Base-by-base conservation (phyloP, 2,329 filamentous ascomycete species). In the Bipolaris bicolor region DNA sequence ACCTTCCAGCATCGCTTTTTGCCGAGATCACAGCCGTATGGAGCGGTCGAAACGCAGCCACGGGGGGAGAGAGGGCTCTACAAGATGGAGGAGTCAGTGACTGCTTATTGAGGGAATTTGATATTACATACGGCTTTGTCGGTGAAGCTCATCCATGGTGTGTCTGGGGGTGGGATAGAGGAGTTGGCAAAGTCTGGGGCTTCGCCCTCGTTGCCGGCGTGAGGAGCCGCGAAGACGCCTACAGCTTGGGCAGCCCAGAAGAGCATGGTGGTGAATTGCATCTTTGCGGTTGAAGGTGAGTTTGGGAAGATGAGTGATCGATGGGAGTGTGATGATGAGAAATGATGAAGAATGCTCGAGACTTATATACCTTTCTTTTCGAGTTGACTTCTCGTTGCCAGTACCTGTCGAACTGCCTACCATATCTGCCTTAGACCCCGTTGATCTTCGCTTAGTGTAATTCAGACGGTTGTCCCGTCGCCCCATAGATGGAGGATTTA, bases 1-100 rank as follows among this genome's bases (percentile, higher is more conserved):
- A 49, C 47, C 9, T 49, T 49, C 47, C 47, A 40, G 47, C 36
- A 40, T 20, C 47, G 47, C n/a, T 49, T 40, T 3, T 49, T 49
- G 15, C 47, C 47, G 5, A 49, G 20, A 18, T 49, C 24, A 31
- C 36, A 49, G 22, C 36, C 47, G 9, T 13, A 49, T 29, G 47
- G 47, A 16, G 47, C 22, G 22, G 3, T 6, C 20, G 47, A 49
- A 15, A 18, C 34, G 5, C 36, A 49, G 7, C 3, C 47, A n/a
- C 36, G 47, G 20, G 3, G 16, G 7, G n/a, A 11, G 36, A 49
- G 36, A n/a, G 47, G 47, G 26, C 34, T 40, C 36, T 49, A 13
- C 7, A 49, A 40, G 22, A 40, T 29, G 13, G n/a, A 31, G 3
- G 33, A 13, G 47, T 49, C 36, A 49, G 47, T 49, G 18, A 40